Evolutionary conservation across 768 basidiomycete species (phyloP), one percentile per base, ranked within the genome.

Genomic region (Lepiota brunneoincarnata): DNA sequence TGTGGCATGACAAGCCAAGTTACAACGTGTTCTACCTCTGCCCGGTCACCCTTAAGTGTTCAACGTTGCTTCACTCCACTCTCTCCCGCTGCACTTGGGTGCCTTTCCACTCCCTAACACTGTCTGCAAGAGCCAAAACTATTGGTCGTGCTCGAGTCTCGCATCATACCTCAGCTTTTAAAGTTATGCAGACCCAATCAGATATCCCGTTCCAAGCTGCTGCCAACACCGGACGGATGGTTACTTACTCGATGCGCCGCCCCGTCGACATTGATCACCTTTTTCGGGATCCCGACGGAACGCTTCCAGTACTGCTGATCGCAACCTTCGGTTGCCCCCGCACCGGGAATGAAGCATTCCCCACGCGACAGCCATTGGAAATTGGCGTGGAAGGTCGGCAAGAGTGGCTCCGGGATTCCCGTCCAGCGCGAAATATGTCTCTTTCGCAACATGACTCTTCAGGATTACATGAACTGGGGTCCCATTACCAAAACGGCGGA

Each of bases 261-360:
- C 52, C 52, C 2, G 52, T 54, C 12, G 52, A 54, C 52, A 54
- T 54, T 44, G 52, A 54, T 37, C 52, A 54, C 26, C 44, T 54
- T 24, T 54, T 54, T 28, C 43, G 43, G 20, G 52, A 54, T 39
- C 52, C 52, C 18, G 52, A 54, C 28, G 18, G 36, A 18, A 18
- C 20, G 12, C 52, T 54, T 28, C 44, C 52, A 38, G 42, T 54
- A 6, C 37, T 54, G 44, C 17, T 54, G 37, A 46, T 54, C 26
- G 44, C 52, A 21, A 54, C 52, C 23, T n/a, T 45, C 37, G 37
- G 38, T 36, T 46, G 10, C 37, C 24, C 52, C 52, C 31, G 31
- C 31, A 31, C 31, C 31, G 11, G 31, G 31, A 31, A 31, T 9
- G 31, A 31, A 31, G 11, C 36, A 46, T 28, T 54, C 52, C 15